These are phyloP conservation scores for Coccomyxa sp. DNA, from an alignment of 139 green algal genomes.

Conservation along the genomic window DNA sequence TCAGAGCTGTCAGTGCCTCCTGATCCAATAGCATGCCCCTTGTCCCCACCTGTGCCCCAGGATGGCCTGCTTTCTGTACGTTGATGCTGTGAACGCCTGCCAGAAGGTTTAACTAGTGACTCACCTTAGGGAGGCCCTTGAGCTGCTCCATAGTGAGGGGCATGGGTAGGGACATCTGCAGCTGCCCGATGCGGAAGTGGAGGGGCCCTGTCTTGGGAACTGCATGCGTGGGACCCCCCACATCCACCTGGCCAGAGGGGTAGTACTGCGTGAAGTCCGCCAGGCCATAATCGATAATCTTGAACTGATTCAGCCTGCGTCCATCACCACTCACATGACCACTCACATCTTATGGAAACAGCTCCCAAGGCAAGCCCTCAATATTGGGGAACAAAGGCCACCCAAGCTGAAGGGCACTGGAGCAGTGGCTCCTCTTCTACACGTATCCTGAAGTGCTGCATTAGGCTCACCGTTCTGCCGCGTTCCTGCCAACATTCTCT, in stretches of 20 bases:
- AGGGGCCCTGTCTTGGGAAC: neutral
- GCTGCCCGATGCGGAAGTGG: neutral
- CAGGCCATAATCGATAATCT: conserved; percentile 29
- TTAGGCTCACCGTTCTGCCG: too few species aligned
- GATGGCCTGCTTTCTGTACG: neutral
- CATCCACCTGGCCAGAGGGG: neutral
- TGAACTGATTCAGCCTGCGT: neutral
- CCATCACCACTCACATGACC: neutral
- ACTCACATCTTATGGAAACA: neutral
- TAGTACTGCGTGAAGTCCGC: conserved; percentile 9
- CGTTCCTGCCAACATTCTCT: neutral
- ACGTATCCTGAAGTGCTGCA: too few species aligned
- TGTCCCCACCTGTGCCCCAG: neutral
- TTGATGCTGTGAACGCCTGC: too few species aligned
- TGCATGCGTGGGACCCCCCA: neutral
- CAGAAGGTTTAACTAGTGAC: too few species aligned
- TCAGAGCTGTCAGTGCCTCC: neutral
- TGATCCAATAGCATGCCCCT: neutral
- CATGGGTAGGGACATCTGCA: neutral
- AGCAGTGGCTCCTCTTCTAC: too few species aligned
- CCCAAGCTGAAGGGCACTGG: neutral
- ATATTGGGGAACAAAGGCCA: neutral
- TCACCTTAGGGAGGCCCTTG: conserved; percentile 3
- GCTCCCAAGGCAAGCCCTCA: neutral
- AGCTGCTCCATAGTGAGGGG: neutral